Base-by-base conservation (phyloP, 495 filamentous ascomycete genomes). In the Tuber umbilicatum region DNA sequence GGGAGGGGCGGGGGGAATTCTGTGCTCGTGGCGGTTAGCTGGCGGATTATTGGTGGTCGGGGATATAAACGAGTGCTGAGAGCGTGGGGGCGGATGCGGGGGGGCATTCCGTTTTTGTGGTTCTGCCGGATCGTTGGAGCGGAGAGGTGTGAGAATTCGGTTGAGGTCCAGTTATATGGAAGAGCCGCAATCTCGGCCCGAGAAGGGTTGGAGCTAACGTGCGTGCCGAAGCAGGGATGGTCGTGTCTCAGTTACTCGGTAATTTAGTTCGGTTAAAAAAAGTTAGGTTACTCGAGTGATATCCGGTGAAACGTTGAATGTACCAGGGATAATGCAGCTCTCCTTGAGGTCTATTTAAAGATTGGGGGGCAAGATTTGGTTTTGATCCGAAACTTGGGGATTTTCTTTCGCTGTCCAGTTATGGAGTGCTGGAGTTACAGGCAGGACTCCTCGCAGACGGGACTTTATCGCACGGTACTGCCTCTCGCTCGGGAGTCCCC, bases 1-100 rank as follows among this genome's bases (percentile, higher is more conserved):
- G 89, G 89, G 60, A 89, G 38, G 82, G 84, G 72, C 90, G 89
- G 68, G 82, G 69, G 50, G 77, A 85, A 43, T 74, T 41, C 55
- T 64, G 55, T 14, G 27, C 27, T 35, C 31, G 45, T 74, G 72
- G n/a, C 75, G 69, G 35, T 31, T 41, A 27, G 55, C 31, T 12
- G 27, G 16, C 77, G 77, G 50, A 50, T 68, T 2, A 68, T 39
- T 1, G 55, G 73, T 14, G n/a, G 60, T 27, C 16, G 14, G 14
- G 14, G 27, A 12, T 64, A 5, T 35, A 64, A 7, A 0, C 31
- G 27, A 6, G 14, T 6, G 4, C 55, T 64, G 31, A 31, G 16
- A 74, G 69, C 35, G 64, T 5, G 19, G 69, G 72, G 23, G 70
- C 39, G 69, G 45, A 64, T 27, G 27, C 55, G 55, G 55, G 55